Conservation (phyloP, 1,284 basidiomycete species). For the Pyrrhoderma lamaoense region DNA sequence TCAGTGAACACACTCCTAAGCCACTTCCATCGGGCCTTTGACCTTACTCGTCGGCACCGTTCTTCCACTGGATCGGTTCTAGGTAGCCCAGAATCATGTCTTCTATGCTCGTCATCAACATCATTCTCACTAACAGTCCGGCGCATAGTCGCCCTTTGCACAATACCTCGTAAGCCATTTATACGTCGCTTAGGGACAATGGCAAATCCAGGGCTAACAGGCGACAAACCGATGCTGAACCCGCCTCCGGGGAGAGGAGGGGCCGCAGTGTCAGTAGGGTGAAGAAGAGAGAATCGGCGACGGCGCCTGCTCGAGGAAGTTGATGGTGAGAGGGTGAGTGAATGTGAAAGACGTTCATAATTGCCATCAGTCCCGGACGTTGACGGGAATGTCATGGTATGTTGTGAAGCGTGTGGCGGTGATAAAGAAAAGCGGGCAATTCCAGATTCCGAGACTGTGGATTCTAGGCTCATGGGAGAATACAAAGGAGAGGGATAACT, state of each 20-base stretch:
- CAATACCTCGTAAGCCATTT: constrained; percentile 28
- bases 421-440: not conserved
- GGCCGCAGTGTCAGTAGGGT: constrained; percentile 10
- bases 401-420: constrained; percentile 3
- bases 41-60: constrained; percentile 3
- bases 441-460: constrained; percentile 13
- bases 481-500: constrained; percentile 24
- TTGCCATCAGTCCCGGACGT: not conserved
- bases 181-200: constrained; percentile 46
- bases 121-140: constrained; percentile 46
- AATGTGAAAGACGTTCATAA: not conserved
- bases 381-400: constrained; percentile 13
- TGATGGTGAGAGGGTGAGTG: constrained; percentile 7
- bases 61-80: not conserved
- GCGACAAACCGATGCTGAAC: constrained; percentile 67
- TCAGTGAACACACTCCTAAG: constrained; percentile 24
- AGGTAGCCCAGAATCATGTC: too few species aligned
- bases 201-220: constrained; percentile 65
- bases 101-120: constrained; percentile 3
- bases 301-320: constrained; percentile 2
- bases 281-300: constrained; percentile 17
- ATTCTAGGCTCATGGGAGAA: constrained; percentile 28
- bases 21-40: constrained; percentile 32
- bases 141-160: constrained; percentile 28
- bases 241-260: constrained; percentile 34